Percentiles rank a stretch among this genome's conserved stretches.
These are phyloP conservation scores for Erodium texanum DNA, from an alignment of 441 rosid species.

Conservation along the genomic window DNA sequence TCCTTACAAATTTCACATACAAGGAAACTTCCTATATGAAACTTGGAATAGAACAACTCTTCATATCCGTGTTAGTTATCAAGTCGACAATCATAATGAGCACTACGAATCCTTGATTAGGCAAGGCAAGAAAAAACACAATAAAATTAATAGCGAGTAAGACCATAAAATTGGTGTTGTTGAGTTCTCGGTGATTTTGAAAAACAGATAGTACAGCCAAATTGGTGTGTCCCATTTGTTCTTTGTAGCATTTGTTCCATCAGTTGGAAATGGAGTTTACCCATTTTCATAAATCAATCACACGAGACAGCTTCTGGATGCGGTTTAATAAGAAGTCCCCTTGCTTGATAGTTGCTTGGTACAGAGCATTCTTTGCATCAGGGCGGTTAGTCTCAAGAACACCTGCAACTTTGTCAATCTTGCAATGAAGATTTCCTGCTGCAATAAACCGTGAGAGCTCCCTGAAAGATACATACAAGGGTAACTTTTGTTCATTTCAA, in stretches of 20 bases:
- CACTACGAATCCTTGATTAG: neutral
- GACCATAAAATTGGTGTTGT: neutral
- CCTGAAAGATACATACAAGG: constrained; percentile 31
- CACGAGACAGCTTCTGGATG: constrained; percentile 93
- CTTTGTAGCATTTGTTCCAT: neutral
- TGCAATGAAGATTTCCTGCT: constrained; percentile 97
- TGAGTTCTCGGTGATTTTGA: neutral
- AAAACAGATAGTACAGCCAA: neutral
- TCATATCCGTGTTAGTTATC: neutral
- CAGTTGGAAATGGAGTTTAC: neutral
- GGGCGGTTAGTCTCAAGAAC: constrained; percentile 94
- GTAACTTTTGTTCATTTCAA: neutral
- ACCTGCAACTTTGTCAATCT: constrained; percentile 98
- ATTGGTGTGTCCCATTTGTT: neutral
- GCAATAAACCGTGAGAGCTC: constrained; percentile 89
- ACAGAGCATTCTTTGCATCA: constrained; percentile 94
- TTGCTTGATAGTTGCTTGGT: constrained; percentile 94
- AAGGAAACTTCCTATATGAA: neutral
- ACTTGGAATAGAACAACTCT: too few species aligned
- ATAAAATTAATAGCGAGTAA: neutral
- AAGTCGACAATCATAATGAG: neutral
- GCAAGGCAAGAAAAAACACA: neutral
- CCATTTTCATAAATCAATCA: constrained; percentile 69
- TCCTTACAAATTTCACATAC: neutral
- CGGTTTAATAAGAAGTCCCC: constrained; percentile 92